Base-by-base conservation (phyloP, 768 basidiomycete genomes). In the Rhizopogon vinicolor region DNA sequence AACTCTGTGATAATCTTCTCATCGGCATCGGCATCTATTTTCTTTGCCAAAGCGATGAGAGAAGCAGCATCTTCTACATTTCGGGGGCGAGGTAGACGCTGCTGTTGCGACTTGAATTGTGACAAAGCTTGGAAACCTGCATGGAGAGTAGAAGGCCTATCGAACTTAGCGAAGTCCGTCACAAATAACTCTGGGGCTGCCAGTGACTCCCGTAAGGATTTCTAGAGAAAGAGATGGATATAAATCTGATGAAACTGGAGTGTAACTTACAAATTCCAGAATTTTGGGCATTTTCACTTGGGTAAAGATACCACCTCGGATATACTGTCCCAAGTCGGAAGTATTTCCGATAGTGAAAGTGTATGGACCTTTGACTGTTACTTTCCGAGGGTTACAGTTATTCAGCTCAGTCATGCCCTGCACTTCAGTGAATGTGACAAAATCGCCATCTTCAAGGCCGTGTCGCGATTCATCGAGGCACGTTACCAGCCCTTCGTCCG, bases 231-330 rank as follows among this genome's bases (percentile, higher is more conserved):
- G 6, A 44, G 58, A 40, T 44, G 44, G 40, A 44, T 33, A 10
- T 7, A 12, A 5, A 35, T 40, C 19, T 28, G 19, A 49, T 40
- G 60, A 13, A 39, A 48, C 29, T 16, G 25, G 12, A 40, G 14
- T 25, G 41, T 28, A 3, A 79, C 93, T 65, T 63, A 98, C 96
- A 65, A 98, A 99, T 68, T 93, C 84, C 48, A 98, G 75, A 49
- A 93, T 80, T 75, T 96, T 98, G 9, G 97, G 97, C 93, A 98
- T 96, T 76, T 98, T 99, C 60, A 98, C 94, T 71, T 99, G 97
- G 7, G 91, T 93, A 70, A 98, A 99, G 58, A 95, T 89, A 39
- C 97, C 97, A 25, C 96, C 97, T 29, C 83, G 68, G 61, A 86
- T 83, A 73, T 98, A 98, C 44, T 82, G 78, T 28, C 85, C 78